These are phyloP conservation scores for Domatiomyces catenatus DNA, from an alignment of 2,329 filamentous ascomycete genomes.

Conservation along the genomic window DNA sequence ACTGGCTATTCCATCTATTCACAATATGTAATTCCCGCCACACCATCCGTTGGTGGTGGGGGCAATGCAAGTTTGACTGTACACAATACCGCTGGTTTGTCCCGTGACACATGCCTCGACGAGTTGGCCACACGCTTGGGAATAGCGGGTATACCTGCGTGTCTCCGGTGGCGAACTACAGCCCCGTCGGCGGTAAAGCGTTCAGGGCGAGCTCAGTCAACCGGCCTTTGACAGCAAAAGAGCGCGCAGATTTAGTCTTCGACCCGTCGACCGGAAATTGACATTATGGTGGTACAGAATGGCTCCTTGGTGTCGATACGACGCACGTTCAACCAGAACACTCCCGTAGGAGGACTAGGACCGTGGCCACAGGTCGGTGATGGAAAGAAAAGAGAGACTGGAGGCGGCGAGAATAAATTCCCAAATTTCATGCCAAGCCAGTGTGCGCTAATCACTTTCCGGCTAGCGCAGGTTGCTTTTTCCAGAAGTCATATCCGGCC, in stretches of 20 bases:
- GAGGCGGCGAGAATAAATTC: neutral
- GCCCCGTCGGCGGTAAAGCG: neutral
- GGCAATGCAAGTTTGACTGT: neutral
- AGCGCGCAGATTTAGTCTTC: neutral
- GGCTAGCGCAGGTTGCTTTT: neutral
- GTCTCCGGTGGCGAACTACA: neutral
- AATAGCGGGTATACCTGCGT: slow-evolving; percentile 1
- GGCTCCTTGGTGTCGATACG: slow-evolving; percentile 2
- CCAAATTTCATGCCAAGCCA: neutral
- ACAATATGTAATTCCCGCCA: neutral
- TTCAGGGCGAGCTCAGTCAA: neutral
- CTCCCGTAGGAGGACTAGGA: neutral
- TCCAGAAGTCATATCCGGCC: neutral
- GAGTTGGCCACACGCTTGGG: slow-evolving; percentile 1
- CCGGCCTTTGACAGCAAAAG: neutral
- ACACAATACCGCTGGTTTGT: slow-evolving; percentile 2
- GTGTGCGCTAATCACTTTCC: neutral
- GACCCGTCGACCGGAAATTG: slow-evolving; percentile 2
- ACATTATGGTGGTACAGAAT: slow-evolving; percentile 1
- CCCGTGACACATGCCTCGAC: slow-evolving; percentile 1
- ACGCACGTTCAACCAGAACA: slow-evolving; percentile 1
- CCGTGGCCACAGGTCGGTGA: slow-evolving; percentile 1
- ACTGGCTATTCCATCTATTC: too few species aligned
- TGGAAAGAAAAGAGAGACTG: neutral
- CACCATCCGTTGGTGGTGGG: neutral